Evolutionary conservation across 2,329 filamentous ascomycete species (phyloP).

Genomic region (Penicillium janthinellum): DNA sequence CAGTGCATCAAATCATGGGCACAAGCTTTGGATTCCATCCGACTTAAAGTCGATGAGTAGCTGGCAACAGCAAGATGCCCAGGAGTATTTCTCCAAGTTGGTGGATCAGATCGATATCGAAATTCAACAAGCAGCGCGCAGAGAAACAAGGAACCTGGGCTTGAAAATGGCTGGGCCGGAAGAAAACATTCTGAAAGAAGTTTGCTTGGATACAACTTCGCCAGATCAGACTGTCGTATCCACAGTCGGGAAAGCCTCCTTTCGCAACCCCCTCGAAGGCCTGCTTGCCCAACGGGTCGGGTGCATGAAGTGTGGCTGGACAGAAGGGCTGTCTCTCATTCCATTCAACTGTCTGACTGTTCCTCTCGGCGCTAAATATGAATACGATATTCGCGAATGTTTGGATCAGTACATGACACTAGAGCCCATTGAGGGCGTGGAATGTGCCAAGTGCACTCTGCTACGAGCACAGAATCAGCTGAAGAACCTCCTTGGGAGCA

Average conservation of each 20-base stretch:
- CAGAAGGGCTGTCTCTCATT: constrained; percentile 84
- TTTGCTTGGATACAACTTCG: constrained; percentile 11
- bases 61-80: constrained; percentile 95
- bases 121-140: constrained; percentile 55
- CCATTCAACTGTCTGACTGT: constrained; percentile 94
- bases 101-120: constrained; percentile 83
- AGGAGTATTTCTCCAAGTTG: constrained; percentile 93
- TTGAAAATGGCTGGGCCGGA: constrained; percentile 41
- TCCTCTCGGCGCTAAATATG: constrained; percentile 67
- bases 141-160: constrained; percentile 47
- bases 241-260: constrained; percentile 24
- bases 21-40: constrained; percentile 77
- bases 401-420: constrained; percentile 82
- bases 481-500: constrained; percentile 47
- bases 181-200: constrained; percentile 36
- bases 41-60: constrained; percentile 90
- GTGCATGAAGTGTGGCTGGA: constrained; percentile 81
- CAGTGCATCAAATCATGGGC: constrained; percentile 69
- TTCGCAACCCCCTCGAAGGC: constrained; percentile 81
- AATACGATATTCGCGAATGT: constrained; percentile 74
- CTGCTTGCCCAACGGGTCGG: constrained; percentile 84
- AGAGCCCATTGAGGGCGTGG: constrained; percentile 83
- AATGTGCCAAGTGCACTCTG: constrained; percentile 89
- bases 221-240: constrained; percentile 20
- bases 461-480: constrained; percentile 59